Conservation (phyloP, 768 basidiomycete genomes). For the Suillus cothurnatus region DNA sequence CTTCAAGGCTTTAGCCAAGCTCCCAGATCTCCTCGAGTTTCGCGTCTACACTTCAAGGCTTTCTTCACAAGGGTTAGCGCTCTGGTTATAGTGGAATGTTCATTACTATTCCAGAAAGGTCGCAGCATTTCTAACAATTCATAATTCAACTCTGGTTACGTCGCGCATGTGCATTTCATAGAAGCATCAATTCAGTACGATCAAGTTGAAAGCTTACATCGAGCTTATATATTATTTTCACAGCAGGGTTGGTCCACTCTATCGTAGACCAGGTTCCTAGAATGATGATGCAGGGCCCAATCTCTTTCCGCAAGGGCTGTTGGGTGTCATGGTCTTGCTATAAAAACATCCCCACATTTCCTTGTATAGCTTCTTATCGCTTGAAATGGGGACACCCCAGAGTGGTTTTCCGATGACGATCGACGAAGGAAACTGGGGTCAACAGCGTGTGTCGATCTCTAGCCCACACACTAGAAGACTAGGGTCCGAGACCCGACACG, state of each 20-base stretch:
- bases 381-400: not conserved
- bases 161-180: not conserved
- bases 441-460: not conserved
- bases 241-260: slow-evolving; percentile 4
- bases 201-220: not conserved
- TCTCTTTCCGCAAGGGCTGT: not conserved
- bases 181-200: not conserved
- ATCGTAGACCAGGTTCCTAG: not conserved
- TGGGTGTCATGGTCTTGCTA: not conserved
- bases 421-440: not conserved
- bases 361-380: not conserved
- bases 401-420: not conserved
- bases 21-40: not conserved
- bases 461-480: not conserved
- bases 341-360: not conserved
- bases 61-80: not conserved
- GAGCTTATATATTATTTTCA: slow-evolving; percentile 1
- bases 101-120: not conserved
- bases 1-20: not conserved
- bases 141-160: not conserved
- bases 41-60: not conserved
- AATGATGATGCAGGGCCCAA: slow-evolving; percentile 3
- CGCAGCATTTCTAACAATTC: not conserved
- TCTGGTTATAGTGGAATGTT: not conserved
- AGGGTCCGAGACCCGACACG: no score